Conservation (phyloP, 2,329 filamentous ascomycete genomes). For the Aspergillus hiratsukae region DNA sequence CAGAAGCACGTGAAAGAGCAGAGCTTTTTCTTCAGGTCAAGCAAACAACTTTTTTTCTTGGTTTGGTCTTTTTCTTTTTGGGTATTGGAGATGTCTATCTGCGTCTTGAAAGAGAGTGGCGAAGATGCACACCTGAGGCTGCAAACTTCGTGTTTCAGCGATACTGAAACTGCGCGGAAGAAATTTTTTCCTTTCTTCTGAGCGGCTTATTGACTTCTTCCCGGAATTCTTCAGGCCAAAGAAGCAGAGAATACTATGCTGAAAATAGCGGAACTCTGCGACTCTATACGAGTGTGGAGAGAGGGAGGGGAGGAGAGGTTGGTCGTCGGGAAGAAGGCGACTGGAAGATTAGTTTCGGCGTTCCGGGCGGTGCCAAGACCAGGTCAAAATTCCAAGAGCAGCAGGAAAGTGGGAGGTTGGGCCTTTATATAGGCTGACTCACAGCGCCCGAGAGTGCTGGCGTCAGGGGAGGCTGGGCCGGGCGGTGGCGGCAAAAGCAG, state of each 20-base stretch:
- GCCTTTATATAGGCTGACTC: slow-evolving; percentile 40
- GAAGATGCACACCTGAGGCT: slow-evolving; percentile 21
- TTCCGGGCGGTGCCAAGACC: slow-evolving; percentile 40
- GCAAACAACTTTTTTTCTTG: slow-evolving; percentile 14
- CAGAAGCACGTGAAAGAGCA: neutral
- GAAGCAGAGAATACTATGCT: slow-evolving; percentile 13
- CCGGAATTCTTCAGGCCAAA: slow-evolving; percentile 10
- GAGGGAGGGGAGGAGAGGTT: slow-evolving; percentile 18
- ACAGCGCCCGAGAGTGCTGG: slow-evolving; percentile 22
- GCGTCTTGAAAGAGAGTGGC: slow-evolving; percentile 16
- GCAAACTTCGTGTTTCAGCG: slow-evolving; percentile 23
- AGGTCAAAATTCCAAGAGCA: slow-evolving; percentile 28
- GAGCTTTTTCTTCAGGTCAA: neutral
- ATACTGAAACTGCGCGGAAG: slow-evolving; percentile 14
- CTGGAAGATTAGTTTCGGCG: slow-evolving; percentile 18
- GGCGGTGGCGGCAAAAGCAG: slow-evolving; percentile 37
- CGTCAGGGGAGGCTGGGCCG: slow-evolving; percentile 36
- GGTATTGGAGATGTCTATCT: slow-evolving; percentile 24
- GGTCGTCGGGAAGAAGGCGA: slow-evolving; percentile 24
- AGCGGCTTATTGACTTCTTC: slow-evolving; percentile 16
- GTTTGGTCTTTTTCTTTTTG: slow-evolving; percentile 16
- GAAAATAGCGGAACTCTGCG: slow-evolving; percentile 12
- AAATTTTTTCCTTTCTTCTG: slow-evolving; percentile 9
- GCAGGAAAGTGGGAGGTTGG: slow-evolving; percentile 33
- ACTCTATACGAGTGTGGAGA: slow-evolving; percentile 19